Evolutionary conservation across 1,139 yeast species (phyloP).

Genomic region (Saccharomycopsis hybrid): DNA sequence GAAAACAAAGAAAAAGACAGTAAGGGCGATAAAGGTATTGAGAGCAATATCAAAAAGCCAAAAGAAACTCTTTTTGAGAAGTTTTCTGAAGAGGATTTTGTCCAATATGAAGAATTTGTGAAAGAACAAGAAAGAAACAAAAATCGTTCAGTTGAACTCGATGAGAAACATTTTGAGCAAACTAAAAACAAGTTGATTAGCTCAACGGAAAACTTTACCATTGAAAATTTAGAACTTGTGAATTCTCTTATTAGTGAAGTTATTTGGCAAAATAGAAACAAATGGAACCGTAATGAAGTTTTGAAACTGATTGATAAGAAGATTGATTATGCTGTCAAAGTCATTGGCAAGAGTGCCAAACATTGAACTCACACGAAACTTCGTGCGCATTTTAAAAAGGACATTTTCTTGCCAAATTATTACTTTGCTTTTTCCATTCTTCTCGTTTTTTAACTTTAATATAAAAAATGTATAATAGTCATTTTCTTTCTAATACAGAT

Average conservation of each 20-base stretch:
- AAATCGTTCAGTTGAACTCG: constrained; percentile 29
- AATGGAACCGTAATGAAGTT: constrained; percentile 56
- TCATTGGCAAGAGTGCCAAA: constrained; percentile 17
- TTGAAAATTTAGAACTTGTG: constrained; percentile 69
- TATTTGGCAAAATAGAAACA: constrained; percentile 62
- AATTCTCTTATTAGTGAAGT: constrained; percentile 70
- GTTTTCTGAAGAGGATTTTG: constrained; percentile 22
- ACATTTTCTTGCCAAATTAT: no score
- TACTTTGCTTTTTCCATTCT: no score
- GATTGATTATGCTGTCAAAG: constrained; percentile 13
- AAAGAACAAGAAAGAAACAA: constrained; percentile 5
- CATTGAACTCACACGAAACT: neutral
- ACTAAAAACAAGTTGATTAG: constrained; percentile 31
- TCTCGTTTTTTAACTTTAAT: no score
- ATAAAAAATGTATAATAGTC: no score
- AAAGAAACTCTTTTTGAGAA: constrained; percentile 3
- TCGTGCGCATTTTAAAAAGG: neutral
- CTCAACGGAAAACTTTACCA: constrained; percentile 43
- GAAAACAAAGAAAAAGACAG: constrained; percentile 16
- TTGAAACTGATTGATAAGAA: constrained; percentile 25
- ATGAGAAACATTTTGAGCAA: constrained; percentile 27
- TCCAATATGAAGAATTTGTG: constrained; percentile 23
- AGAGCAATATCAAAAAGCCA: neutral
- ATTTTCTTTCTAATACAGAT: no score
- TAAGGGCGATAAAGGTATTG: neutral